Percentiles rank a stretch among this genome's conserved stretches.
Evolutionary conservation across 495 filamentous ascomycete species (phyloP).

Genomic region (Podospora fimiseda): DNA sequence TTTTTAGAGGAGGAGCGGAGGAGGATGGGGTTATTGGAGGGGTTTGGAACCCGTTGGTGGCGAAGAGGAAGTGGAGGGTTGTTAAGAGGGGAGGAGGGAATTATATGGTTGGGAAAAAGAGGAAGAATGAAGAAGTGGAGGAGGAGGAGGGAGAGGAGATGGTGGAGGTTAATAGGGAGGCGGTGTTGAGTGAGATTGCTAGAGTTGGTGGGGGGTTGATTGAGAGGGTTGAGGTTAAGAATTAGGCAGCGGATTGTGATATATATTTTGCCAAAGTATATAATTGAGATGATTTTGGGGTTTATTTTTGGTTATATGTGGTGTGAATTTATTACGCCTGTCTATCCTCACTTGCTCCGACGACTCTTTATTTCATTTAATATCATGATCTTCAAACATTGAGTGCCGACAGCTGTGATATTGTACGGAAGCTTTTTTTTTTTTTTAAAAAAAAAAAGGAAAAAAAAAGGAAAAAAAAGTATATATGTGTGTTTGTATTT

Average conservation of each 20-base stretch:
- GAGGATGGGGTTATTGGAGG: constrained; percentile 57
- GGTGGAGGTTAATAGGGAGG: constrained; percentile 63
- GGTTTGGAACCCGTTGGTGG: constrained; percentile 70
- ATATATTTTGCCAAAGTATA: too few relatives aligned
- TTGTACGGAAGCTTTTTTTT: too few relatives aligned
- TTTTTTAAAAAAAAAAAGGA: too few relatives aligned
- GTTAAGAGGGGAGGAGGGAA: constrained; percentile 65
- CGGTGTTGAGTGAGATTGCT: constrained; percentile 75
- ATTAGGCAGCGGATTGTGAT: neutral
- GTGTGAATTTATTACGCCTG: too few relatives aligned
- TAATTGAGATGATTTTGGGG: too few relatives aligned
- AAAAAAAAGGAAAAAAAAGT: too few relatives aligned
- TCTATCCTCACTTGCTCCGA: too few relatives aligned
- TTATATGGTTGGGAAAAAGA: constrained; percentile 43
- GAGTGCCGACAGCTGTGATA: too few relatives aligned
- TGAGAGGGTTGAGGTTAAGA: constrained; percentile 43
- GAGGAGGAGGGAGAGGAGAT: constrained; percentile 24
- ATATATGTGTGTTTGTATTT: too few relatives aligned
- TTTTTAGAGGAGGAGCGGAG: constrained; percentile 61
- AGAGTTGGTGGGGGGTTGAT: constrained; percentile 59
- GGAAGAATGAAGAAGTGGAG: constrained; percentile 10
- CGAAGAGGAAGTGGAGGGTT: constrained; percentile 54
- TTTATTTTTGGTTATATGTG: too few relatives aligned
- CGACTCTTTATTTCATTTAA: too few relatives aligned
- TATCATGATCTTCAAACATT: too few relatives aligned